Percentiles rank a stretch among this genome's conserved stretches.
Conservation (phyloP, 2,329 filamentous ascomycete genomes). For the Diaporthe sp. region DNA sequence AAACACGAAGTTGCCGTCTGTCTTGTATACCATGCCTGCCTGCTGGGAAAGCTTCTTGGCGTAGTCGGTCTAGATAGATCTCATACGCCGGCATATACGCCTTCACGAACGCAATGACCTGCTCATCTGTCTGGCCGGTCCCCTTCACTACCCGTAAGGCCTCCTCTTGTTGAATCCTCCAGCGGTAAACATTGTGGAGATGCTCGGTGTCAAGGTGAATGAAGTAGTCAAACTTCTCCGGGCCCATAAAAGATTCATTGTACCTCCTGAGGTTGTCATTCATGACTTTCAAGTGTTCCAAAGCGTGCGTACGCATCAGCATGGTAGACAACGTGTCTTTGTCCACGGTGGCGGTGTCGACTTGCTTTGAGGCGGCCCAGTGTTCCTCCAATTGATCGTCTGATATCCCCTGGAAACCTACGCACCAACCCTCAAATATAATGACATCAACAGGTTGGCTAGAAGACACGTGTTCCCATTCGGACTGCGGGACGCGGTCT, state of each 20-base stretch:
- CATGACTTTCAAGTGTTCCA: not conserved
- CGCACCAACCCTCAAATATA: not conserved
- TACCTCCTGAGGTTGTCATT: slow-evolving; percentile 17
- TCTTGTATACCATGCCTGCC: not conserved
- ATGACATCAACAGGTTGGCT: not conserved
- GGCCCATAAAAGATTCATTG: slow-evolving; percentile 4
- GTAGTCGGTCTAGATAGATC: not conserved
- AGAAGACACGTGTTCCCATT: not conserved
- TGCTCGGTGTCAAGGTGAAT: slow-evolving; percentile 5
- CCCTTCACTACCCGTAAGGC: not conserved
- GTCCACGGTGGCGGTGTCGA: slow-evolving; percentile 4
- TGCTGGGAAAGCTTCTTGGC: slow-evolving; percentile 10
- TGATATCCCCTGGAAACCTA: slow-evolving; percentile 4
- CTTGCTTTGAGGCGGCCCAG: slow-evolving; percentile 6
- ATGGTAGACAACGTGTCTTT: slow-evolving; percentile 10
- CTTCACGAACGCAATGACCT: slow-evolving; percentile 7
- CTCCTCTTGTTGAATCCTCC: slow-evolving; percentile 13
- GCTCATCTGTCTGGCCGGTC: not conserved
- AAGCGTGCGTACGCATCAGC: not conserved
- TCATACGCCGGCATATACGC: not conserved
- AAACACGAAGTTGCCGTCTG: slow-evolving; percentile 11
- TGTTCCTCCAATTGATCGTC: slow-evolving; percentile 9
- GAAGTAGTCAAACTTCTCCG: not conserved
- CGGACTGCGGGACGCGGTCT: slow-evolving; percentile 6
- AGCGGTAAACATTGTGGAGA: slow-evolving; percentile 12